Percentiles rank a stretch among this genome's conserved stretches.
phyloP scores from a whole-genome alignment of 169 alveolate species.

The Plasmodium inui region DNA sequence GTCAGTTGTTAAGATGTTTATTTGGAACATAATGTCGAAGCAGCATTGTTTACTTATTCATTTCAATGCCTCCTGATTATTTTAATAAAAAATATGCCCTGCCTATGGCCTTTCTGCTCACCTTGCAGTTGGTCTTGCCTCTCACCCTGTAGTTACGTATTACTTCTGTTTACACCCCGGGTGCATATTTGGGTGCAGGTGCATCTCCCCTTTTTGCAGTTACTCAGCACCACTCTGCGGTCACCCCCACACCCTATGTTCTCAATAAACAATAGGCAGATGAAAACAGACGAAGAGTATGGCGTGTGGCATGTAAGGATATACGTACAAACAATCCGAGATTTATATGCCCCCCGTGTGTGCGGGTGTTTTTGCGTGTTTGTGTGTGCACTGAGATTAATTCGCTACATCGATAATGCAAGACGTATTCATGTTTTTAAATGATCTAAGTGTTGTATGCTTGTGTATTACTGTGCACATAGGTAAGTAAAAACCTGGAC shows the following conservation, averaged over 20 bases:
- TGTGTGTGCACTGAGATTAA: background rate
- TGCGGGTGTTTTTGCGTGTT: background rate
- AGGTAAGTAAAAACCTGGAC: background rate
- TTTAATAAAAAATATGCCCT: background rate
- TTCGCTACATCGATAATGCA: background rate
- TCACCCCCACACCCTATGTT: background rate
- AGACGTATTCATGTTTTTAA: background rate
- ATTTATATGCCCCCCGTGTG: background rate
- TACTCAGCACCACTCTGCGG: background rate
- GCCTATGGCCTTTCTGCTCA: too few relatives aligned
- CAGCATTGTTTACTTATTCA: background rate
- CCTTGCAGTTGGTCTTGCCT: background rate
- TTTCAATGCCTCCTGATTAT: background rate
- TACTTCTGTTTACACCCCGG: background rate
- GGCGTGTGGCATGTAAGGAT: background rate
- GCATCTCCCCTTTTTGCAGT: background rate
- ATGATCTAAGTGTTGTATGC: background rate
- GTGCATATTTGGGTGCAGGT: background rate
- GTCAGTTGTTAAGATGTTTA: background rate
- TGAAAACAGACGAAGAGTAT: background rate
- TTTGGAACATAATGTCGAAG: background rate
- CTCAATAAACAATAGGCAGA: background rate
- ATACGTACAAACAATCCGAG: background rate
- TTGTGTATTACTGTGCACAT: background rate
- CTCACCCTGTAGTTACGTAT: background rate